These are phyloP conservation scores for Yarrowia hollandica DNA, from an alignment of 805 yeast genomes.

Conservation along the genomic window DNA sequence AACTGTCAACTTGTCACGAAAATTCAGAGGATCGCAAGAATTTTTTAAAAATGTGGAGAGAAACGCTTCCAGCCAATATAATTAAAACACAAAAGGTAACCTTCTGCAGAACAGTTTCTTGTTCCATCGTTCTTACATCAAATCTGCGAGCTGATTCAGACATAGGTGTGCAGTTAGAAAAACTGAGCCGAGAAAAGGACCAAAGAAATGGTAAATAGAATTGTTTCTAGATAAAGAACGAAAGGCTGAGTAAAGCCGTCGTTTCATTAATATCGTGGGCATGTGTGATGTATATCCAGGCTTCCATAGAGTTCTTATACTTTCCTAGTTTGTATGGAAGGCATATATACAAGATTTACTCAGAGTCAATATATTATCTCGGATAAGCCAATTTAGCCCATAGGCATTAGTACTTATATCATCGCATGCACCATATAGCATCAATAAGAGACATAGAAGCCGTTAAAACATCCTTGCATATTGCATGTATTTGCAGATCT, in stretches of 20 bases:
- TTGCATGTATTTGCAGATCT: too few relatives aligned
- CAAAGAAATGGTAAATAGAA: too few relatives aligned
- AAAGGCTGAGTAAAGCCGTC: too few relatives aligned
- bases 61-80: not conserved
- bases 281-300: not conserved
- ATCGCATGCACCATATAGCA: conserved; percentile 10
- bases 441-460: too few relatives aligned
- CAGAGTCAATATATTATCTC: conserved; percentile 9
- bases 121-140: not conserved
- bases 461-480: too few relatives aligned
- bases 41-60: too few relatives aligned
- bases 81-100: not conserved
- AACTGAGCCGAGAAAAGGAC: too few relatives aligned
- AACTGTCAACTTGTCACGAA: too few relatives aligned
- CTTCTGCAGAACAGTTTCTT: not conserved
- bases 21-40: too few relatives aligned
- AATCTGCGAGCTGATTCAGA: not conserved
- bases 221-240: too few relatives aligned
- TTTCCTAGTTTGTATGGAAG: not conserved
- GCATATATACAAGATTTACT: conserved; percentile 1
- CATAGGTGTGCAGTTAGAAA: too few relatives aligned
- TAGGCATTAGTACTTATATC: conserved; percentile 10
- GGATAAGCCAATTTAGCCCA: conserved; percentile 28
- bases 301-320: not conserved
- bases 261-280: too few relatives aligned